Evolutionary conservation across 768 basidiomycete genomes (phyloP).

Genomic region (Serendipita sp.): DNA sequence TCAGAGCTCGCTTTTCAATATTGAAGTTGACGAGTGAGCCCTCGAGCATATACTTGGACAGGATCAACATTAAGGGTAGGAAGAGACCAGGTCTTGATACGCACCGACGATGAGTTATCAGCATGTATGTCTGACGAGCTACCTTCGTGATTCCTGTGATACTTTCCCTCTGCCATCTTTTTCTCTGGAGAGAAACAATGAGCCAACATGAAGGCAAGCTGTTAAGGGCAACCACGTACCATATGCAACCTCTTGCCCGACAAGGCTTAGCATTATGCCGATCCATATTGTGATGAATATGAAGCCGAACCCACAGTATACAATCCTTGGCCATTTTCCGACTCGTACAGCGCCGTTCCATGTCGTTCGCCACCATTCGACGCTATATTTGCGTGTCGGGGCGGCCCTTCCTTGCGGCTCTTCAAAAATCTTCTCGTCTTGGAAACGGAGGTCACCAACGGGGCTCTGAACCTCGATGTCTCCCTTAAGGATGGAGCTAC

Average conservation of each 20-base stretch:
- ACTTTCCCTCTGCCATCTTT: neutral
- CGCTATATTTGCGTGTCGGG: neutral
- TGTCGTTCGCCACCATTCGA: neutral
- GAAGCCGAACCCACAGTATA: neutral
- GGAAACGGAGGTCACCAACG: neutral
- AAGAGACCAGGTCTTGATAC: too few relatives aligned
- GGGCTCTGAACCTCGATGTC: neutral
- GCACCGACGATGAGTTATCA: neutral
- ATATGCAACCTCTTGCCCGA: neutral
- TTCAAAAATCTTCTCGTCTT: neutral
- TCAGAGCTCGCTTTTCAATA: neutral
- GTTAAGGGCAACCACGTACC: neutral
- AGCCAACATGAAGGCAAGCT: neutral
- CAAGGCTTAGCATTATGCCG: neutral
- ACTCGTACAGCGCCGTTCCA: neutral
- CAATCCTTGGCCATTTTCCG: neutral
- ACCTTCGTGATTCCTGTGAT: neutral
- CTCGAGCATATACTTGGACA: neutral
- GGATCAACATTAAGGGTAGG: neutral
- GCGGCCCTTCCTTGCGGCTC: neutral
- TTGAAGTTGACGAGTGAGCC: neutral
- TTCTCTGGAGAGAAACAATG: too few relatives aligned
- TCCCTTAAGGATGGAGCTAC: neutral
- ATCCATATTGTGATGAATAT: neutral
- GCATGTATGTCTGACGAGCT: neutral